Evolutionary conservation across 2,329 filamentous ascomycete genomes (phyloP).

Genomic region (Botrytis deweyae): DNA sequence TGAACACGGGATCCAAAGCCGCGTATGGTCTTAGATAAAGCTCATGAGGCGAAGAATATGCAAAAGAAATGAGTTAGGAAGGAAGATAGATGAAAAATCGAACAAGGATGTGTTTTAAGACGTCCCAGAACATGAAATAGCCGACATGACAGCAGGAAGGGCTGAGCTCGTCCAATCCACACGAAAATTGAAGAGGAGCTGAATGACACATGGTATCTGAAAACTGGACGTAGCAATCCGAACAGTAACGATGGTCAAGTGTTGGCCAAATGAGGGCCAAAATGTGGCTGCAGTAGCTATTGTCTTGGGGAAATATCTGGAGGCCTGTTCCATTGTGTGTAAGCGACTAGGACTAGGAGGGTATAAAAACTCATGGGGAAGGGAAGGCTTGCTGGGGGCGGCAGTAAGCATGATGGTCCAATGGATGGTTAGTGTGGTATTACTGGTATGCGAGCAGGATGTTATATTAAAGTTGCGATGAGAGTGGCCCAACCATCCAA

Average conservation of each 20-base stretch:
- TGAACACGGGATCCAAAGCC: constrained; percentile 9
- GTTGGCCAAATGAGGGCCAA: neutral
- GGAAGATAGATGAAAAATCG: neutral
- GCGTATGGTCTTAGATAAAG: neutral
- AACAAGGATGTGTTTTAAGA: neutral
- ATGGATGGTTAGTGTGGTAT: neutral
- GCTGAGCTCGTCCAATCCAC: neutral
- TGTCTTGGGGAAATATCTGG: neutral
- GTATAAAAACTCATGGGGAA: neutral
- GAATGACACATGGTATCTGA: neutral
- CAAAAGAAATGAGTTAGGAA: constrained; percentile 15
- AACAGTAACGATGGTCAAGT: neutral
- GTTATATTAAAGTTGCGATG: constrained; percentile 14
- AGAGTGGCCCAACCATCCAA: neutral
- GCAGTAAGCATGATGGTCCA: neutral
- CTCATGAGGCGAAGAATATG: neutral
- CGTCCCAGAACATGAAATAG: neutral
- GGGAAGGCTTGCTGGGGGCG: neutral
- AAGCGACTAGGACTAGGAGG: neutral
- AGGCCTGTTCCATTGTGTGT: neutral
- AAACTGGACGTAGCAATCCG: constrained; percentile 2
- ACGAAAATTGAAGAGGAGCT: neutral
- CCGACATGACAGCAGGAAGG: constrained; percentile 1
- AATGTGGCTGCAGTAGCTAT: constrained; percentile 6
- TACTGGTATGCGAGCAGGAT: neutral